Evolutionary conservation across 2,329 filamentous ascomycete genomes (phyloP).

Genomic region (Acrocalymma vagum): DNA sequence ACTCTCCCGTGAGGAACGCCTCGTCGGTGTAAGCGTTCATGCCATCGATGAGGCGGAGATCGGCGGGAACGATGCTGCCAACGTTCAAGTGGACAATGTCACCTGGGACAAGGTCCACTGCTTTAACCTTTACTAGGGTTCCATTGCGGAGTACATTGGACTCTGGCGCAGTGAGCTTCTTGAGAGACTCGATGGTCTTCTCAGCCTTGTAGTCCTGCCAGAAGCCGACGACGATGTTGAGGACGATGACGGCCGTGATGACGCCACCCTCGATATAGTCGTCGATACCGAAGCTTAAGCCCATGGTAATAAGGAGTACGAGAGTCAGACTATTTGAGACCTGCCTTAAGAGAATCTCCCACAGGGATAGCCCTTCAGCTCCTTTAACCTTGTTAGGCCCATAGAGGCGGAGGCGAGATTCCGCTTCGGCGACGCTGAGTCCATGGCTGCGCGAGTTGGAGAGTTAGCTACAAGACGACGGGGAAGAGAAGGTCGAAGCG

Average conservation of each 20-base stretch:
- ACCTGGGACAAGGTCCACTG: conserved; percentile 48
- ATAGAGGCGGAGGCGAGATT: conserved; percentile 70
- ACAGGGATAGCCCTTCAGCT: conserved; percentile 75
- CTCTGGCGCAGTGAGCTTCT: conserved; percentile 49
- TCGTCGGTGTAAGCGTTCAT: conserved; percentile 82
- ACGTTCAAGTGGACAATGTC: conserved; percentile 49
- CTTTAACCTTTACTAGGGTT: conserved; percentile 44
- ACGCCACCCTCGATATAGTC: conserved; percentile 72
- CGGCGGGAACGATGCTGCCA: conserved; percentile 73
- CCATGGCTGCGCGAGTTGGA: conserved; percentile 60
- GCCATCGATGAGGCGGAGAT: conserved; percentile 68
- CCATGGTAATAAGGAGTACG: conserved; percentile 78
- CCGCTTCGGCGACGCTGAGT: conserved; percentile 69
- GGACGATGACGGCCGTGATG: conserved; percentile 69
- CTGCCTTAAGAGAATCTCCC: conserved; percentile 79
- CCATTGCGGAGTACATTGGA: conserved; percentile 49
- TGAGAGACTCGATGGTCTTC: conserved; percentile 52
- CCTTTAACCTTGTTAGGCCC: conserved; percentile 76
- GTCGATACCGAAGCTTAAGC: conserved; percentile 68
- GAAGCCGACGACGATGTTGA: conserved; percentile 72
- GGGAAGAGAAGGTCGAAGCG: background rate
- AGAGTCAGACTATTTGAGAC: conserved; percentile 80
- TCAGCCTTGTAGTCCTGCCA: conserved; percentile 60
- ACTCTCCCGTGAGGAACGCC: conserved; percentile 77
- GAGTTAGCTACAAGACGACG: background rate